Percentiles rank a stretch among this genome's conserved stretches.
Evolutionary conservation across 1,284 basidiomycete species (phyloP).

Genomic region (Ustilago hordei): DNA sequence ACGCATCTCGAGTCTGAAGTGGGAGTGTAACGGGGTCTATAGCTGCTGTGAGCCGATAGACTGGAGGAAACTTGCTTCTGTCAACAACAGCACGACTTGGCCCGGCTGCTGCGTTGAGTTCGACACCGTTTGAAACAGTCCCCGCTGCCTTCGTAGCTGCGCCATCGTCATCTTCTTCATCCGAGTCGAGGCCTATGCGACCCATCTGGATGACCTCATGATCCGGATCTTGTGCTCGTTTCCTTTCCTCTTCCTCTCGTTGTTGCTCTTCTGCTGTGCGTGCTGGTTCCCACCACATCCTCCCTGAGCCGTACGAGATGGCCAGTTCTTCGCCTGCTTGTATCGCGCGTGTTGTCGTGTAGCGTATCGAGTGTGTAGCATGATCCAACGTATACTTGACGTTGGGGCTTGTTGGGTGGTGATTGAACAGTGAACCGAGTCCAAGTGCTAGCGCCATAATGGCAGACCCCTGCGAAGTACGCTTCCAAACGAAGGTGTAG

Average conservation of each 20-base stretch:
- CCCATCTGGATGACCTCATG: conserved; percentile 19
- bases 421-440: conserved; percentile 85
- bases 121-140: conserved; percentile 20
- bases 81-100: conserved; percentile 17
- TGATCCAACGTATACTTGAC: conserved; percentile 76
- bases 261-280: conserved; percentile 5
- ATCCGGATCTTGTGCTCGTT: conserved; percentile 7
- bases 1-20: conserved; percentile 76
- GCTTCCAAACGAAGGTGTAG: conserved; percentile 84
- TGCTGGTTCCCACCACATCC: conserved; percentile 66
- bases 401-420: conserved; percentile 77
- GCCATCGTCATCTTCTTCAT: conserved; percentile 14
- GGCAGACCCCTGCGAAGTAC: conserved; percentile 63
- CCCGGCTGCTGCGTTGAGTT: conserved; percentile 18
- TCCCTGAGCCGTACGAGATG: conserved; percentile 77
- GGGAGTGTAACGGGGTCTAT: conserved; percentile 69
- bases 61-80: conserved; percentile 45
- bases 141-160: not conserved
- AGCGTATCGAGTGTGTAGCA: conserved; percentile 76
- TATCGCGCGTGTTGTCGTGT: conserved; percentile 75
- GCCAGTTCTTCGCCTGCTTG: conserved; percentile 79
- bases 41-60: conserved; percentile 68
- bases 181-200: conserved; percentile 18
- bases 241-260: conserved; percentile 16
- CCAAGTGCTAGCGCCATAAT: conserved; percentile 86